These are phyloP conservation scores for Madurella mycetomatis DNA, from an alignment of 2,329 filamentous ascomycete genomes.

Conservation along the genomic window DNA sequence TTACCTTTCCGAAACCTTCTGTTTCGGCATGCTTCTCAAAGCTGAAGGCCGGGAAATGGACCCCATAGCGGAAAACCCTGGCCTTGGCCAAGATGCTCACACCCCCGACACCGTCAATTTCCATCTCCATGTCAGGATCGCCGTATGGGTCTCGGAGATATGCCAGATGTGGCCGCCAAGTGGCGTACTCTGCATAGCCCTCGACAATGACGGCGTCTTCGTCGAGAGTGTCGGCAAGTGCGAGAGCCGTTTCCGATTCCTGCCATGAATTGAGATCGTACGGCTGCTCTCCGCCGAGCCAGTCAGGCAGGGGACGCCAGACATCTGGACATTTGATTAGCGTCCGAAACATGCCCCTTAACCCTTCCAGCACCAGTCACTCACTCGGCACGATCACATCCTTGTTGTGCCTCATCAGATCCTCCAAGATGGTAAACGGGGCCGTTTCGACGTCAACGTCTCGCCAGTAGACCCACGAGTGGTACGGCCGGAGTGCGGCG, in stretches of 20 bases:
- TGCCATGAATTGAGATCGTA: conserved; percentile 99
- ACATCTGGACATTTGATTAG: conserved; percentile 59
- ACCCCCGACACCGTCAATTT: conserved; percentile 94
- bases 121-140: conserved; percentile 99
- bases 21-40: conserved; percentile 99
- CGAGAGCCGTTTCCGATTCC: conserved; percentile 93
- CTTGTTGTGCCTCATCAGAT: conserved; percentile 98
- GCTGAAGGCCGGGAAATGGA: conserved; percentile 96
- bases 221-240: conserved; percentile 88
- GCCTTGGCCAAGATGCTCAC: conserved; percentile 97
- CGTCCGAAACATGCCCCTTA: background rate
- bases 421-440: conserved; percentile 92
- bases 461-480: conserved; percentile 99
- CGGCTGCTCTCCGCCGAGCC: conserved; percentile 96
- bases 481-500: conserved; percentile 85
- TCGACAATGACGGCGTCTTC: conserved; percentile 99
- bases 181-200: conserved; percentile 97
- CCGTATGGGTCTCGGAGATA: conserved; percentile 96
- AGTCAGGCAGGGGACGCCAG: conserved; percentile 97
- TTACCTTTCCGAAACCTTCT: conserved; percentile 95
- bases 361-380: conserved; percentile 36
- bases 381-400: conserved; percentile 97
- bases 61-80: conserved; percentile 87
- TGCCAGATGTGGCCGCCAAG: conserved; percentile 93
- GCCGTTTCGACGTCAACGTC: conserved; percentile 98